These are phyloP conservation scores for Bothriochloa decipiens DNA, from an alignment of 176 grass and related monocot species.

Conservation along the genomic window DNA sequence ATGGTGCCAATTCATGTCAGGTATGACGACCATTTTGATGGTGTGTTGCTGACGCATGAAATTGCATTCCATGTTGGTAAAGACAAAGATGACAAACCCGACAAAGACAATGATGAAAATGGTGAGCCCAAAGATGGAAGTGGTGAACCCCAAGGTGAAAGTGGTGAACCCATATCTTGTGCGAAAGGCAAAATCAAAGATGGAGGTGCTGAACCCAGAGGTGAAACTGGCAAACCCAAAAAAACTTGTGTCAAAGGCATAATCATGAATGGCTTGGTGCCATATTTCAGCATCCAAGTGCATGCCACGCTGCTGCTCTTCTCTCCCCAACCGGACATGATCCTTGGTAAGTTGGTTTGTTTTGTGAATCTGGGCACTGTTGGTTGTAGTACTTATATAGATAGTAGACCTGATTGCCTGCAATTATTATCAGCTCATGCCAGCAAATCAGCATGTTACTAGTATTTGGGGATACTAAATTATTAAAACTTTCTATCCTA, in stretches of 20 bases:
- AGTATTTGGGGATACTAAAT: background rate
- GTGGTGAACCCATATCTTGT: no score
- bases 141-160: no score
- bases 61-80: background rate
- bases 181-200: constrained; percentile 53
- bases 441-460: background rate
- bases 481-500: background rate
- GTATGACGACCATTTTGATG: constrained; percentile 81
- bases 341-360: constrained; percentile 56
- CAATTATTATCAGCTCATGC: background rate
- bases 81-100: background rate
- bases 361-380: background rate
- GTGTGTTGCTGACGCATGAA: constrained; percentile 67
- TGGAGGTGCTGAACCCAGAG: no score
- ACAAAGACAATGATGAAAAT: background rate
- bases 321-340: constrained; percentile 77
- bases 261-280: constrained; percentile 69
- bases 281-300: constrained; percentile 63
- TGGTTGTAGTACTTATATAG: background rate
- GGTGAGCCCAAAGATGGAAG: no score
- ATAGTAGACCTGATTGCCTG: background rate
- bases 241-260: constrained; percentile 44
- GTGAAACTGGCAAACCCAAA: background rate
- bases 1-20: constrained; percentile 38
- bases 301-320: constrained; percentile 66